Conservation (phyloP, 2,329 filamentous ascomycete genomes). For the Decorospora gaudefroyi region DNA sequence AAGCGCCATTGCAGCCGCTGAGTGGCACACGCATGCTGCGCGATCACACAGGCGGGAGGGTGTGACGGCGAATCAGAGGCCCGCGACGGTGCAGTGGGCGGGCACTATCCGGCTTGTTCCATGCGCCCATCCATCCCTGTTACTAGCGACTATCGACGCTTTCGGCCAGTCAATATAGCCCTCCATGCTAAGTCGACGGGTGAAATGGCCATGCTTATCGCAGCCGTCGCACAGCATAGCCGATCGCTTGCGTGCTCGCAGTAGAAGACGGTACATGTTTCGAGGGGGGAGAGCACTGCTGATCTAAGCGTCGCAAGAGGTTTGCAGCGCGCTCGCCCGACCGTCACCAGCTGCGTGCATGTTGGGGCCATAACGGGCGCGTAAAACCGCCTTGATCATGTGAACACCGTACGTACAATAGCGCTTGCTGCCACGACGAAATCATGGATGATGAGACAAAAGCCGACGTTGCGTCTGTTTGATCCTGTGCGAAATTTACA, state of each 20-base stretch:
- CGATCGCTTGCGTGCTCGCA: conserved; percentile 6
- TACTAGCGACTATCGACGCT: conserved; percentile 18
- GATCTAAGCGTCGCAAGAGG: conserved; percentile 1
- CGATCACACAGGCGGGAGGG: conserved; percentile 37
- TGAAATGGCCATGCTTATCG: conserved; percentile 1
- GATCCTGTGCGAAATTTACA: conserved; percentile 3
- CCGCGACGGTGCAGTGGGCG: conserved; percentile 11
- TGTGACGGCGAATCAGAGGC: conserved; percentile 31
- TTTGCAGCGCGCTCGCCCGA: conserved; percentile 5
- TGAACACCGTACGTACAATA: conserved; percentile 27
- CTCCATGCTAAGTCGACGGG: conserved; percentile 7
- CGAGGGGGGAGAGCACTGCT: neutral
- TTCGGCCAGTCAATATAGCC: conserved; percentile 22
- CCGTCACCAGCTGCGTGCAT: conserved; percentile 14
- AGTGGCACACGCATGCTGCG: conserved; percentile 37
- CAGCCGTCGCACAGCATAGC: conserved; percentile 13
- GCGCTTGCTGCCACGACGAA: conserved; percentile 19
- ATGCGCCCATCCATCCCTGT: conserved; percentile 17
- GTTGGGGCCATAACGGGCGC: conserved; percentile 33
- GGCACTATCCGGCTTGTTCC: conserved; percentile 25
- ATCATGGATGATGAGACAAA: conserved; percentile 5
- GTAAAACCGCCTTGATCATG: conserved; percentile 30
- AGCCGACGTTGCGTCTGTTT: conserved; percentile 1
- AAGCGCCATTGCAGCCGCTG: conserved; percentile 36
- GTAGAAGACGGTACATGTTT: neutral